Base-by-base conservation (phyloP, 768 basidiomycete species). In the Xerocomellus amylosporus region DNA sequence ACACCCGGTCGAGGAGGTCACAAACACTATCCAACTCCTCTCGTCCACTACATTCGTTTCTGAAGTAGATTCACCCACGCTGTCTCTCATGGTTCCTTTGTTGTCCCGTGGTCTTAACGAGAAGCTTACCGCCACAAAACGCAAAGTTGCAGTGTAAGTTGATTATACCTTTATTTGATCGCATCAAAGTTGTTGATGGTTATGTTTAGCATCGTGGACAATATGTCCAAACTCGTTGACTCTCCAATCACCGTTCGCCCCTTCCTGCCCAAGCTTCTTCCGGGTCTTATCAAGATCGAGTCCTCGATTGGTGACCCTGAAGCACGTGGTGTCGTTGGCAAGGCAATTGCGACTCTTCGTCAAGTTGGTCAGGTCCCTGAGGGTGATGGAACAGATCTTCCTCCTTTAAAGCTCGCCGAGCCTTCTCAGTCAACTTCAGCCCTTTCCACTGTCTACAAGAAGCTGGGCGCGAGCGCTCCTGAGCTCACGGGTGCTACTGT, bases 41-140 rank as follows among this genome's bases (percentile, higher is more conserved):
- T 93, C 95, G 75, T 86, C 95, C 54, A 98, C 95, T 75, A 98
- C 95, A 74, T 98, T 97, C 87, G 95, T 98, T 91, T 92, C 95
- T 49, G 95, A 98, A 81, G 95, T 98, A 75, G 95, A 97, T 67
- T 93, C 94, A 46, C 83, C 94, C 53, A 97, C 95, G 62, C 88
- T 98, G 62, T 97, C 95, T 64, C 86, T 98, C 63, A 97, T 98
- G 93, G 95, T 95, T 56, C 95, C 95, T 68, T 86, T 98, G 19
- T 79, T 98, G 51, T 83, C 92, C 56, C 91, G 95, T 80, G 95
- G 95, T 84, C 81, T 96, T 60, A 81, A 74, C 59, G 95, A 98
- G 81, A 96, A 96, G 78, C 82, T 93, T 57, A 97, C 95, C 48
- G 87, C 95, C 59, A 96, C 86, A 62, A 97, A 97, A 82, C 93